These are phyloP conservation scores for Apiotrichum gracile DNA, from an alignment of 1,284 basidiomycete species.

Conservation along the genomic window DNA sequence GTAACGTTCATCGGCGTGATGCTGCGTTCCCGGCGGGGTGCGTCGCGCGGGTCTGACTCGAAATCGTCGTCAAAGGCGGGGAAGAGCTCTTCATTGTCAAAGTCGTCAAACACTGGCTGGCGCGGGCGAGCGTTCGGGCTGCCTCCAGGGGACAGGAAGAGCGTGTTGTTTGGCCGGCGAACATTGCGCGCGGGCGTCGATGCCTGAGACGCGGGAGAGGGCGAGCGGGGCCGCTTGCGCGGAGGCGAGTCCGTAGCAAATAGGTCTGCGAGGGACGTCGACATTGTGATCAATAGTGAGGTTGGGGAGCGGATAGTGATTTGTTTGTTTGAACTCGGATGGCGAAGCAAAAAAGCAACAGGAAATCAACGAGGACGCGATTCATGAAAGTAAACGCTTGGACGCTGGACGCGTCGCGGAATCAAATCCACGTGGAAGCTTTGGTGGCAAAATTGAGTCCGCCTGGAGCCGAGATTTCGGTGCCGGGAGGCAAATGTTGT, in stretches of 20 bases:
- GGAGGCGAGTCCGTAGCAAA: constrained; percentile 29
- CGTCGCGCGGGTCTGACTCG: not conserved
- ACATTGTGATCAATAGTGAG: not conserved
- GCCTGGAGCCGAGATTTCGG: not conserved
- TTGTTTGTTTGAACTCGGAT: not conserved
- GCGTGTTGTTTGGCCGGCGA: constrained; percentile 10
- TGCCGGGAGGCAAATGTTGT: not conserved
- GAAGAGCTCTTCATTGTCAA: not conserved
- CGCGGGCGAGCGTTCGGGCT: too few relatives aligned
- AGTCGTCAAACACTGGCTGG: not conserved
- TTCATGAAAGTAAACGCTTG: not conserved
- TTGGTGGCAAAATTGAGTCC: not conserved
- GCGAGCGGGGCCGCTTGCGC: constrained; percentile 7
- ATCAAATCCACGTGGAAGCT: not conserved
- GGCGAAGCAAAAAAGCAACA: not conserved
- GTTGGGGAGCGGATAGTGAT: too few relatives aligned
- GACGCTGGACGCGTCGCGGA: not conserved
- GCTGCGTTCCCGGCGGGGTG: not conserved
- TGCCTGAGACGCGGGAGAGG: not conserved
- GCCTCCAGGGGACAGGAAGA: constrained; percentile 32
- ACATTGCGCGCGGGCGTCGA: too few relatives aligned
- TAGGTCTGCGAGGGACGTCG: constrained; percentile 16
- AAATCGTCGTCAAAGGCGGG: not conserved
- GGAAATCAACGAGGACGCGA: not conserved
- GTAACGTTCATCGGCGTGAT: not conserved